Evolutionary conservation across 305 asterid species (phyloP).

Genomic region (Rubia peregrina): DNA sequence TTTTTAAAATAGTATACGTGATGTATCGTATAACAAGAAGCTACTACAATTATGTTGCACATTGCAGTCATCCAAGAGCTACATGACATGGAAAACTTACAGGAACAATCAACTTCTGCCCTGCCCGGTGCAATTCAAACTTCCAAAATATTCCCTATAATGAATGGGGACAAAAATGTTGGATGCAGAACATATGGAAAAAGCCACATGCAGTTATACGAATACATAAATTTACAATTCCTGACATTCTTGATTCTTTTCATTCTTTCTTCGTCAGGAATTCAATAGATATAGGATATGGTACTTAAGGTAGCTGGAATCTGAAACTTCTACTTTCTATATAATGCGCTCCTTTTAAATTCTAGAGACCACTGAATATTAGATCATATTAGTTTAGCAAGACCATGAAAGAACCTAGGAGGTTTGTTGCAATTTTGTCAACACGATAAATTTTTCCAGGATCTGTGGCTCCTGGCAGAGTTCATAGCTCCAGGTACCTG

Average conservation of each 20-base stretch:
- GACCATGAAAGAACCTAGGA: neutral
- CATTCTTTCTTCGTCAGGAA: neutral
- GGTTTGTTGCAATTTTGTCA: neutral
- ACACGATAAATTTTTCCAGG: neutral
- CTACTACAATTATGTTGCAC: neutral
- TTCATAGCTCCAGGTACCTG: constrained; percentile 41
- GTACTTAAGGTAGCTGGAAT: neutral
- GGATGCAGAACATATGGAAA: constrained; percentile 10
- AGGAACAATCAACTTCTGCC: constrained; percentile 85
- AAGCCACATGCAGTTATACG: neutral
- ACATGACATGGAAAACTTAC: constrained; percentile 25
- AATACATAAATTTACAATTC: neutral
- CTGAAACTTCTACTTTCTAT: neutral
- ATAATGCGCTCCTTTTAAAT: neutral
- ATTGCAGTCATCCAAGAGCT: constrained; percentile 4
- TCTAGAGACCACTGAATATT: neutral
- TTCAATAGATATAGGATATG: neutral
- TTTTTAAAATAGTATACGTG: neutral
- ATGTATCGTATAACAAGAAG: neutral
- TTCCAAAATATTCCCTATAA: constrained; percentile 81
- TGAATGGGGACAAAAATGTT: constrained; percentile 2
- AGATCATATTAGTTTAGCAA: neutral
- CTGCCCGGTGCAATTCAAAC: constrained; percentile 85
- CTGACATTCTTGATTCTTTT: neutral
- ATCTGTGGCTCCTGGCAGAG: neutral